phyloP scores from a whole-genome alignment of 1,139 yeast genomes.

The Hyphopichia pseudoburtonii region DNA sequence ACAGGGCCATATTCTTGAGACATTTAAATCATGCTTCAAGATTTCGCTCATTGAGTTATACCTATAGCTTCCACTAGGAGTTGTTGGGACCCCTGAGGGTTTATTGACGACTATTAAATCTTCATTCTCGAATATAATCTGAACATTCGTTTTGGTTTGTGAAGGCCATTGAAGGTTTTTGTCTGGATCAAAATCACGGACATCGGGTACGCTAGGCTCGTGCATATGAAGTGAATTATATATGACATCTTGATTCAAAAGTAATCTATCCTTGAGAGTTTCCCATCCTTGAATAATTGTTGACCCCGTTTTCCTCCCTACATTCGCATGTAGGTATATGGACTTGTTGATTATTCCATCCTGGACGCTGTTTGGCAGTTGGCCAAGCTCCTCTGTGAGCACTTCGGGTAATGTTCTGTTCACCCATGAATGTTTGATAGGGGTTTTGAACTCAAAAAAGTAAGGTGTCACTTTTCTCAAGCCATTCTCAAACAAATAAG shows the following conservation, averaged over 20 bases:
- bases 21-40: slow-evolving; percentile 38
- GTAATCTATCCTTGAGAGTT: slow-evolving; percentile 17
- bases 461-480: slow-evolving; percentile 50
- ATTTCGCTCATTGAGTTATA: slow-evolving; percentile 65
- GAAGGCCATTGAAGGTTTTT: slow-evolving; percentile 1
- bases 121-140: slow-evolving; percentile 47
- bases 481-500: slow-evolving; percentile 33
- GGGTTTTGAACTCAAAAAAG: slow-evolving; percentile 36
- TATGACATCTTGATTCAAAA: slow-evolving; percentile 52
- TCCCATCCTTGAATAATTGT: slow-evolving; percentile 22
- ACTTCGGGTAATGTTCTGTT: slow-evolving; percentile 44
- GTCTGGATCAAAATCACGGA: slow-evolving; percentile 15
- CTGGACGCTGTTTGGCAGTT: slow-evolving; percentile 20
- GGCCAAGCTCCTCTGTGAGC: slow-evolving; percentile 46
- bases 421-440: slow-evolving; percentile 52
- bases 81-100: slow-evolving; percentile 78
- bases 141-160: slow-evolving; percentile 20
- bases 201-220: slow-evolving; percentile 54
- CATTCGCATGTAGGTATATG: slow-evolving; percentile 26
- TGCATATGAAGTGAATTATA: slow-evolving; percentile 54
- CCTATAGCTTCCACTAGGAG: slow-evolving; percentile 69
- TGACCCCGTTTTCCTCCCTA: slow-evolving; percentile 23
- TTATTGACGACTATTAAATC: slow-evolving; percentile 62
- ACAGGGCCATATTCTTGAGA: slow-evolving; percentile 51
- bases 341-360: slow-evolving; percentile 24